Percentiles rank a stretch among this genome's conserved stretches.
Conservation (phyloP, 2,329 filamentous ascomycete species). For the Aspergillus niger region DNA sequence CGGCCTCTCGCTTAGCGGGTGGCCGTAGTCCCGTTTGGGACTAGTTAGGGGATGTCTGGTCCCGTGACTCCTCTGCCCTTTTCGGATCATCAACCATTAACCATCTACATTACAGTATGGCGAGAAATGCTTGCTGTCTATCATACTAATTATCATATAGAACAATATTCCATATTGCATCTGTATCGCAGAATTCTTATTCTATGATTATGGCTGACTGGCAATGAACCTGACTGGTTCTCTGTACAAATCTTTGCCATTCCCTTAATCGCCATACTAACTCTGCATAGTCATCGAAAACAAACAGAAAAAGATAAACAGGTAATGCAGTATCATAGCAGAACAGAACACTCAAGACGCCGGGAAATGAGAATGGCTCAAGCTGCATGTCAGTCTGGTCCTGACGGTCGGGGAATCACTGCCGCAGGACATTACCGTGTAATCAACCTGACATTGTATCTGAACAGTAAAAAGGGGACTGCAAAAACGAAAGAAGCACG, state of each 20-base stretch:
- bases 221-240: neutral
- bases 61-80: constrained; percentile 35
- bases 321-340: neutral
- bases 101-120: neutral
- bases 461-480: constrained; percentile 9
- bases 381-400: constrained; percentile 3
- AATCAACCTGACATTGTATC: constrained; percentile 17
- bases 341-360: constrained; percentile 9
- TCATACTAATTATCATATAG: neutral
- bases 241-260: neutral
- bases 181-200: neutral
- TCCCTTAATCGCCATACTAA: neutral
- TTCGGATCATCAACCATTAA: neutral
- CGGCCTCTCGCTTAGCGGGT: constrained; percentile 38
- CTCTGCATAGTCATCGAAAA: constrained; percentile 11
- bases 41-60: constrained; percentile 33
- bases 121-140: too few species aligned
- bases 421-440: constrained; percentile 13
- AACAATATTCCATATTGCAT: too few species aligned
- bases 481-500: constrained; percentile 1
- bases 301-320: constrained; percentile 3
- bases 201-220: neutral
- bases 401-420: neutral
- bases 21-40: constrained; percentile 23
- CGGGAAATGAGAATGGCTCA: constrained; percentile 12